A percentile compares a stretch with the other conserved stretches of the same genome.
Conservation (phyloP, 2,329 filamentous ascomycete species). For the Botrytis hyacinthi region DNA sequence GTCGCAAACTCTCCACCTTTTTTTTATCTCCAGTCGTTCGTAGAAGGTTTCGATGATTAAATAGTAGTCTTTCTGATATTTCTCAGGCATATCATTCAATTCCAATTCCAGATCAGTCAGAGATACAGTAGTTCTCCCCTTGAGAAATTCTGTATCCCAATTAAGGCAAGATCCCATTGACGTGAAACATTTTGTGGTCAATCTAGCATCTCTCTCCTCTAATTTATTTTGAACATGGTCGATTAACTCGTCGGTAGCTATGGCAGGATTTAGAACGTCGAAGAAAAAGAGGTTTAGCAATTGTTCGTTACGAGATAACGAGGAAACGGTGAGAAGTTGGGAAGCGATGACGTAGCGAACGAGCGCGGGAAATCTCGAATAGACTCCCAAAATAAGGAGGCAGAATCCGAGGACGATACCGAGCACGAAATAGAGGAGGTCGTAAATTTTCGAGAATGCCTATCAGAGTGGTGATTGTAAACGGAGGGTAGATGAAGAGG, state of each 20-base stretch:
- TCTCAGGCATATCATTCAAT: background rate
- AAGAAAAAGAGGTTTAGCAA: background rate
- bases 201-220: background rate
- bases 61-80: background rate
- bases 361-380: background rate
- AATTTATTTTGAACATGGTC: background rate
- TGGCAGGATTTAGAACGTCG: background rate
- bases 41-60: background rate
- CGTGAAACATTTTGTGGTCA: background rate
- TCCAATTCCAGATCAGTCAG: background rate
- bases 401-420: background rate
- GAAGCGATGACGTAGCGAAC: background rate
- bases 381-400: background rate
- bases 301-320: background rate
- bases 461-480: background rate
- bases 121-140: background rate
- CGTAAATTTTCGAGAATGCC: background rate
- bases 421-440: background rate
- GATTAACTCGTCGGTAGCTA: background rate
- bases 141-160: accelerated
- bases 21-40: background rate
- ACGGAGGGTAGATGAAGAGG: background rate
- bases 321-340: background rate
- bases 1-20: background rate
- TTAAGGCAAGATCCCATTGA: background rate